phyloP scores from a whole-genome alignment of 2,329 filamentous ascomycete species.

The Colletotrichum musae region DNA sequence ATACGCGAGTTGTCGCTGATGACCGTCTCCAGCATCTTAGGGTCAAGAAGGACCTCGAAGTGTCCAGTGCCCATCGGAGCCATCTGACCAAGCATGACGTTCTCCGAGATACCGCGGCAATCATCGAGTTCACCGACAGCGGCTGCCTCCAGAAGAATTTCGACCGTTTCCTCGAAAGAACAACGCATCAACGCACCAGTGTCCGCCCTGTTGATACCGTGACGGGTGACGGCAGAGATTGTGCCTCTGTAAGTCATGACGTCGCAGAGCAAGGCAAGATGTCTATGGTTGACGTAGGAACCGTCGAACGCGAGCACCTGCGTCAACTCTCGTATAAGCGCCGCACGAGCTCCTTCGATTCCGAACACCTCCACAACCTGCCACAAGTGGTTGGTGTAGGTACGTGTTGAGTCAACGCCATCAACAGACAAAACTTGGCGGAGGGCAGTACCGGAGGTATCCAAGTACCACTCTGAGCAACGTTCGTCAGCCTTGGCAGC shows the following conservation, averaged over 20 bases:
- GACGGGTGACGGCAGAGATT: constrained; percentile 95
- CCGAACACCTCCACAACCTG: constrained; percentile 96
- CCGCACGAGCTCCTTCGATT: constrained; percentile 92
- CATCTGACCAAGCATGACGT: constrained; percentile 97
- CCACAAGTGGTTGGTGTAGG: constrained; percentile 95
- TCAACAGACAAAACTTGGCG: constrained; percentile 87
- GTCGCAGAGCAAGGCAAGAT: constrained; percentile 94
- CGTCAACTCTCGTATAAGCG: constrained; percentile 89
- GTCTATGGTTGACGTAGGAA: constrained; percentile 99
- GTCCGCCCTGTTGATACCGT: constrained; percentile 98
- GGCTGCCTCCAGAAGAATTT: constrained; percentile 96
- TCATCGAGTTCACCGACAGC: constrained; percentile 96
- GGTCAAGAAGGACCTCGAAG: constrained; percentile 93
- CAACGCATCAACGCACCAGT: constrained; percentile 99
- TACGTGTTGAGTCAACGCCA: constrained; percentile 88
- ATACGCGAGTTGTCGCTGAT: constrained; percentile 92
- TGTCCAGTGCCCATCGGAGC: constrained; percentile 97
- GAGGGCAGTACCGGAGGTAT: constrained; percentile 92
- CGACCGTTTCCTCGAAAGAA: constrained; percentile 99
- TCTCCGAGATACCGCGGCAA: constrained; percentile 98
- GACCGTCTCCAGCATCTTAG: constrained; percentile 94
- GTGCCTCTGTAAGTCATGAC: constrained; percentile 97
- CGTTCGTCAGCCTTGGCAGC: constrained; percentile 80
- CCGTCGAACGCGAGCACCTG: constrained; percentile 97
- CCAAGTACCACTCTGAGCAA: constrained; percentile 95